Percentiles rank a stretch among this genome's conserved stretches.
Evolutionary conservation across 768 basidiomycete species (phyloP).

Genomic region (Lanmaoa rubissima): DNA sequence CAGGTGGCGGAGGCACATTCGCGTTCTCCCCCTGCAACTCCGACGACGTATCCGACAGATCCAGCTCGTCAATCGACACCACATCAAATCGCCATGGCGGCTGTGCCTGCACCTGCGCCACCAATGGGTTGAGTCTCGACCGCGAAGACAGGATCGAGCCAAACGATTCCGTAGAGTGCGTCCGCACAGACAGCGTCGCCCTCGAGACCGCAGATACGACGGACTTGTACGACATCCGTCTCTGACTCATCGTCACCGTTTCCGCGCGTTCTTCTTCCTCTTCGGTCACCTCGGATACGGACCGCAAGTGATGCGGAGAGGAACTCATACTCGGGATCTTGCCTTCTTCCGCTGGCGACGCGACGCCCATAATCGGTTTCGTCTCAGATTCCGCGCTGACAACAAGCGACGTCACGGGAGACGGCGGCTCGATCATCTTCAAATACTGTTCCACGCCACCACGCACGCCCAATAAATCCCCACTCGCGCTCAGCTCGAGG

Average conservation of each 20-base stretch:
- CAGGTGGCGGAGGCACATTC: constrained; percentile 44
- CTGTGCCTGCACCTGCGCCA: constrained; percentile 35
- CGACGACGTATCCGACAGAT: constrained; percentile 77
- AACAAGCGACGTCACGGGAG: constrained; percentile 18
- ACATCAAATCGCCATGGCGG: constrained; percentile 66
- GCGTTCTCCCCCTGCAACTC: constrained; percentile 37
- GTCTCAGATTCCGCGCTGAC: constrained; percentile 2
- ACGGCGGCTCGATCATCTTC: constrained; percentile 47
- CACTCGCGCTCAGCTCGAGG: constrained; percentile 56
- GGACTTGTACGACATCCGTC: constrained; percentile 23
- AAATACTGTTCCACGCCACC: constrained; percentile 69
- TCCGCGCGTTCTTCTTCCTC: constrained; percentile 28
- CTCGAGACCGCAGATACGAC: constrained; percentile 20
- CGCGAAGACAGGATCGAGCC: constrained; percentile 32
- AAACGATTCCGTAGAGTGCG: constrained; percentile 35
- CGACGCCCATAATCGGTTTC: background rate
- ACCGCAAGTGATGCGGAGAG: constrained; percentile 25
- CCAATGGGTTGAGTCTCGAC: constrained; percentile 30
- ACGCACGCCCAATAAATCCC: constrained; percentile 58
- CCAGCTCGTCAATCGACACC: constrained; percentile 75
- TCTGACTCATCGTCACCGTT: constrained; percentile 12
- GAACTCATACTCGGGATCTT: constrained; percentile 3
- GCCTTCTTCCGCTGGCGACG: constrained; percentile 1
- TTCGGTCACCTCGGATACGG: constrained; percentile 32
- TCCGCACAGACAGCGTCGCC: constrained; percentile 23